phyloP scores from a whole-genome alignment of 257 asterid species.

The Primulina eburnea region DNA sequence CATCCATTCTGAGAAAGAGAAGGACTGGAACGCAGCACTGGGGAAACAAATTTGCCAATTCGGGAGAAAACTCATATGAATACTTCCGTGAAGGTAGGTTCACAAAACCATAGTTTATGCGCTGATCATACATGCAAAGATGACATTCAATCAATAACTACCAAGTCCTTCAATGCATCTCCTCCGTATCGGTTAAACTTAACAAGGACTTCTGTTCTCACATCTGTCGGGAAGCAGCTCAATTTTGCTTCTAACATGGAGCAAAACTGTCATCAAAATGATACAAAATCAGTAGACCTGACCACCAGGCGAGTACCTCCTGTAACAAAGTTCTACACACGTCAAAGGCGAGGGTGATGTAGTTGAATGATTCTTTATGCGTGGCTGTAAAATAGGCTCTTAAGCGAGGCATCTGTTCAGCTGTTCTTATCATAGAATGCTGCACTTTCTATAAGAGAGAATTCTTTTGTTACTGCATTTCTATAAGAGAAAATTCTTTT shows the following conservation, averaged over 20 bases:
- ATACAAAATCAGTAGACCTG: constrained; percentile 37
- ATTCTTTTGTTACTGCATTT: not conserved
- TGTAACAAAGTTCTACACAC: constrained; percentile 44
- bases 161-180: constrained; percentile 60
- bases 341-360: constrained; percentile 52
- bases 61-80: constrained; percentile 29
- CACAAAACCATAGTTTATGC: constrained; percentile 30
- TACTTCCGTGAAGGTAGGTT: constrained; percentile 34
- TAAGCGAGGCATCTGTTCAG: not conserved
- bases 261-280: constrained; percentile 29
- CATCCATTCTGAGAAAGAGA: constrained; percentile 84
- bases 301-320: constrained; percentile 41
- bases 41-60: constrained; percentile 33
- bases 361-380: not conserved
- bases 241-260: constrained; percentile 50
- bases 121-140: constrained; percentile 33
- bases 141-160: constrained; percentile 35
- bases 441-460: not conserved
- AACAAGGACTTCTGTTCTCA: constrained; percentile 60
- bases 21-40: constrained; percentile 37
- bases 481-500: not conserved
- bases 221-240: constrained; percentile 93
- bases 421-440: not conserved
- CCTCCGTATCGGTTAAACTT: constrained; percentile 81
- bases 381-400: not conserved